A percentile compares a stretch with the other conserved stretches of the same genome.
phyloP scores from a whole-genome alignment of 106 monocot species.

The Acorus calamus region DNA sequence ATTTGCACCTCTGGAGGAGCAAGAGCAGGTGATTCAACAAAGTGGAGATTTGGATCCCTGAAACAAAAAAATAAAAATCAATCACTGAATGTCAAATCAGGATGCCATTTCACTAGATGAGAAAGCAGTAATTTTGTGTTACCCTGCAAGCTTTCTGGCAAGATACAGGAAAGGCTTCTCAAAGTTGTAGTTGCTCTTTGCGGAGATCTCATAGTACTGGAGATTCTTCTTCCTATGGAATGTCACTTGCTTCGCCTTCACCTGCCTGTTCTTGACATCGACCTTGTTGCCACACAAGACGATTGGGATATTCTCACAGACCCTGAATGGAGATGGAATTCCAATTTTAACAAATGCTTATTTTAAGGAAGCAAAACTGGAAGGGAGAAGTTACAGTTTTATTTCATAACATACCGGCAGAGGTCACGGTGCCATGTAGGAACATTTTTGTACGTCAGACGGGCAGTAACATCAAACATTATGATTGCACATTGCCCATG shows the following conservation, averaged over 20 bases:
- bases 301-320: constrained; percentile 80
- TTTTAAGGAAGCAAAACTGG: not conserved
- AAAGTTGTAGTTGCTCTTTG: constrained; percentile 93
- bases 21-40: constrained; percentile 63
- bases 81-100: not conserved
- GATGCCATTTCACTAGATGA: not conserved
- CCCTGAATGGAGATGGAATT: constrained; percentile 25
- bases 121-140: not conserved
- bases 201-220: constrained; percentile 92
- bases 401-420: constrained; percentile 32
- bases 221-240: constrained; percentile 89
- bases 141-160: constrained; percentile 85
- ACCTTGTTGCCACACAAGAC: constrained; percentile 89
- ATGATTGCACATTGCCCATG: constrained; percentile 71
- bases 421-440: constrained; percentile 84
- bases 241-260: constrained; percentile 77
- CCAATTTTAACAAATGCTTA: not conserved
- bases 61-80: not conserved
- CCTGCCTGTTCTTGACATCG: constrained; percentile 87
- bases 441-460: constrained; percentile 70
- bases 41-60: constrained; percentile 64
- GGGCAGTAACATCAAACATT: constrained; percentile 66
- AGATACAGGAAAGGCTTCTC: constrained; percentile 91
- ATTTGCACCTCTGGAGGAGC: constrained; percentile 68
- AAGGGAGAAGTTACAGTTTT: not conserved